phyloP scores from a whole-genome alignment of 768 basidiomycete species.

The Thelephora aurantiotincta region DNA sequence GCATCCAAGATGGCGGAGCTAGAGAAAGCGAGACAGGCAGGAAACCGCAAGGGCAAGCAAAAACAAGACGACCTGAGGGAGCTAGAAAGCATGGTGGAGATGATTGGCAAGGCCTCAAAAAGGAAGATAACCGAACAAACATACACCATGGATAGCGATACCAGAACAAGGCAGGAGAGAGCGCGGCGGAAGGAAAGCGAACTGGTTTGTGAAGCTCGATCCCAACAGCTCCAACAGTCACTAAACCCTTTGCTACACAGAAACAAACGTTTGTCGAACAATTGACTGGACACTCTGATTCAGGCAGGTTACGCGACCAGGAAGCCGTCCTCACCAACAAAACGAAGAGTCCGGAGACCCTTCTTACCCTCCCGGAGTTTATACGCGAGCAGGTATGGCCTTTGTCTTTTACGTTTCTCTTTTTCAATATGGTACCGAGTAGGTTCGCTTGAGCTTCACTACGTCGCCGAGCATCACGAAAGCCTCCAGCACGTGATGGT shows the following conservation, averaged over 20 bases:
- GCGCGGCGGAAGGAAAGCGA: constrained; percentile 42
- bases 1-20: constrained; percentile 55
- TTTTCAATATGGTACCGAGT: not conserved
- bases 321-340: constrained; percentile 37
- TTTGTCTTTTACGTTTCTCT: not conserved
- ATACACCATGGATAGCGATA: constrained; percentile 48
- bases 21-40: constrained; percentile 48
- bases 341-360: constrained; percentile 23
- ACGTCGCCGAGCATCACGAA: constrained; percentile 73
- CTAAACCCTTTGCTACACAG: constrained; percentile 20
- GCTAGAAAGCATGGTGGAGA: constrained; percentile 55
- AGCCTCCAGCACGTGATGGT: constrained; percentile 69
- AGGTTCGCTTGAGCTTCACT: constrained; percentile 28
- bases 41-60: constrained; percentile 27
- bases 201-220: constrained; percentile 32
- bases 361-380: constrained; percentile 28
- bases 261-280: constrained; percentile 66
- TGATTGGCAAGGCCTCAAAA: constrained; percentile 57
- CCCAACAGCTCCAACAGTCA: too few species aligned
- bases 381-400: constrained; percentile 17
- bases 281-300: constrained; percentile 53
- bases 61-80: constrained; percentile 37
- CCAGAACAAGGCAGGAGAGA: constrained; percentile 39
- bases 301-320: constrained; percentile 65
- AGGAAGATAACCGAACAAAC: constrained; percentile 58